Evolutionary conservation across 2,329 filamentous ascomycete species (phyloP).

Genomic region (Talaromyces sp.): DNA sequence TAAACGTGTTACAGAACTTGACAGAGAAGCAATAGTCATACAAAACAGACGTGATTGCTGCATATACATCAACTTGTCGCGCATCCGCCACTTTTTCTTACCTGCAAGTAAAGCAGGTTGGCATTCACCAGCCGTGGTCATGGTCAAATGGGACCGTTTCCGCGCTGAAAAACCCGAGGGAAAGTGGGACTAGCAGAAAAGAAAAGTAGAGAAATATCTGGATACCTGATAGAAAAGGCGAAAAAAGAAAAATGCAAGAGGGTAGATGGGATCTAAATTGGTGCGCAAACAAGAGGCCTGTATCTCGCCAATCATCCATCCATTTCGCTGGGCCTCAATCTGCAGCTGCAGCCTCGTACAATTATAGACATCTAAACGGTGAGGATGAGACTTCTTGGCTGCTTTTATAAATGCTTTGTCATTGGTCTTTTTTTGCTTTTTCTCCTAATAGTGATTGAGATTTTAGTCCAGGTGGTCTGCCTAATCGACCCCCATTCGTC

Average conservation of each 20-base stretch:
- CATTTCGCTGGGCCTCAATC: slow-evolving; percentile 4
- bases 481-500: not conserved
- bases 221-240: not conserved
- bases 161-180: not conserved
- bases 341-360: slow-evolving; percentile 14
- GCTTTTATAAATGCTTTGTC: not conserved
- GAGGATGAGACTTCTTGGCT: not conserved
- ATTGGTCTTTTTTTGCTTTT: not conserved
- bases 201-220: not conserved
- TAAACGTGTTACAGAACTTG: not conserved
- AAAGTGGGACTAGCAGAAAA: not conserved
- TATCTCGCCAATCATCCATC: slow-evolving; percentile 9
- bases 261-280: not conserved
- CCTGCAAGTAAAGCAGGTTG: slow-evolving; percentile 8
- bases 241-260: not conserved
- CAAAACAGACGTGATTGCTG: slow-evolving; percentile 7
- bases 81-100: slow-evolving; percentile 6
- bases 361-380: slow-evolving; percentile 8
- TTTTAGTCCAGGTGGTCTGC: not conserved
- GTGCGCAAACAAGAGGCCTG: slow-evolving; percentile 3
- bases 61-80: slow-evolving; percentile 6
- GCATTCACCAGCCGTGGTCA: not conserved
- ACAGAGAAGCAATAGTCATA: not conserved
- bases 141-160: slow-evolving; percentile 13
- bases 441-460: not conserved